Conservation (phyloP, 805 yeast species). For the Priceomyces melissophilus region DNA sequence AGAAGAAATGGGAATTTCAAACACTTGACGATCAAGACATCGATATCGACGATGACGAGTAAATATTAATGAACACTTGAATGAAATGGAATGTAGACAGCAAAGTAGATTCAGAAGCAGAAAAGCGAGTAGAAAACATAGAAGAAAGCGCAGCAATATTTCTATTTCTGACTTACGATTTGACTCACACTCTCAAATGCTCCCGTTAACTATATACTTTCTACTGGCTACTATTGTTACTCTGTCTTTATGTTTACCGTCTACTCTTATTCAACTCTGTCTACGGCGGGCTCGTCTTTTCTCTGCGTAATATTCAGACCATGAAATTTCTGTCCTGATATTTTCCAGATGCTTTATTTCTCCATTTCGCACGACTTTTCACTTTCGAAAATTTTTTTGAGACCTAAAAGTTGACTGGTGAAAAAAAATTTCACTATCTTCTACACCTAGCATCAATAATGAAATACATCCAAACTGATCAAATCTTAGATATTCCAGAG, state of each 20-base stretch:
- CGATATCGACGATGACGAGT: neutral
- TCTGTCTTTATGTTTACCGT: too few species aligned
- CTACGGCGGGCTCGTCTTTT: too few species aligned
- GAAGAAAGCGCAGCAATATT: too few species aligned
- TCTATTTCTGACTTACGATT: too few species aligned
- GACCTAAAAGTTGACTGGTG: neutral
- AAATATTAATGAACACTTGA: neutral
- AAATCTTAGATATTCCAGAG: conserved; percentile 81
- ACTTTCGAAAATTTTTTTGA: conserved; percentile 11
- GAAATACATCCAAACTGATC: conserved; percentile 89
- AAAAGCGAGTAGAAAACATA: too few species aligned
- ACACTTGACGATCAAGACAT: conserved; percentile 67
- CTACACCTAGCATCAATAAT: conserved; percentile 22
- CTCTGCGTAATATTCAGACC: too few species aligned
- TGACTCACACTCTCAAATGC: too few species aligned
- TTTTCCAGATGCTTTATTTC: conserved; percentile 1
- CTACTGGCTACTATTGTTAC: too few species aligned
- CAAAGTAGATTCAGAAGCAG: too few species aligned
- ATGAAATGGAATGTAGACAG: too few species aligned
- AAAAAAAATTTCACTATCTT: conserved; percentile 1
- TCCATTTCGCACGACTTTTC: conserved; percentile 7
- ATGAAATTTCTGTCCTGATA: neutral
- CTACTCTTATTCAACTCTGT: too few species aligned
- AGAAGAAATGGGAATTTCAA: conserved; percentile 48
- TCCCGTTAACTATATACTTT: too few species aligned